Evolutionary conservation across 176 grass and related monocot species (phyloP).

Genomic region (Bromus sterilis): DNA sequence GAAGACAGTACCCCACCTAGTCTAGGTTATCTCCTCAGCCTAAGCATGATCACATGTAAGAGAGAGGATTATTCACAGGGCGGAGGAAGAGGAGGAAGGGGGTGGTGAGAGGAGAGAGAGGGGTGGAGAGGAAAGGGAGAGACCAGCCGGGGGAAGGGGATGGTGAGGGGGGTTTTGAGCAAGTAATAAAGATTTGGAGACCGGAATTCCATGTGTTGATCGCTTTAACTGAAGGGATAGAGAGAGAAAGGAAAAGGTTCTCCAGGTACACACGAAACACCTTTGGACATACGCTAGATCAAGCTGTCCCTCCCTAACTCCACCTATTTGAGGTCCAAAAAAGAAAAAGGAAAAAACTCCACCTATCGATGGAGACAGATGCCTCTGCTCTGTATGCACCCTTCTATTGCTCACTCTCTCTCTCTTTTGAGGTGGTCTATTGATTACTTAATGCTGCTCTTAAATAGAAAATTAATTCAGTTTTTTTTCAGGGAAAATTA

Average conservation of each 20-base stretch:
- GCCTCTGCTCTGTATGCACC: neutral
- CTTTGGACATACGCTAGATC: slow-evolving; percentile 54
- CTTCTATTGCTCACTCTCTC: neutral
- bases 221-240: slow-evolving; percentile 61
- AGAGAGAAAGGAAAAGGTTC: slow-evolving; percentile 50
- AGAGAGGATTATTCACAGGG: neutral
- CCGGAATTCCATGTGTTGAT: slow-evolving; percentile 54
- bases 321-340: neutral
- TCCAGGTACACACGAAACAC: slow-evolving; percentile 53
- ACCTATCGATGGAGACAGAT: neutral
- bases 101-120: slow-evolving; percentile 9
- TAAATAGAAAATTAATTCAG: neutral
- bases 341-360: neutral
- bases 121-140: slow-evolving; percentile 18
- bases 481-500: no score
- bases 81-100: neutral
- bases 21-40: slow-evolving; percentile 11
- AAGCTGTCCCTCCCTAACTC: slow-evolving; percentile 26
- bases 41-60: slow-evolving; percentile 43
- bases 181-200: slow-evolving; percentile 56
- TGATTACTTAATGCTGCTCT: neutral
- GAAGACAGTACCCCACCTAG: neutral
- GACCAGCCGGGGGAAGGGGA: neutral
- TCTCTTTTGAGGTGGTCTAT: no score
- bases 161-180: slow-evolving; percentile 20